phyloP scores from a whole-genome alignment of 2,329 filamentous ascomycete genomes.

The Furcasterigmium sp. region DNA sequence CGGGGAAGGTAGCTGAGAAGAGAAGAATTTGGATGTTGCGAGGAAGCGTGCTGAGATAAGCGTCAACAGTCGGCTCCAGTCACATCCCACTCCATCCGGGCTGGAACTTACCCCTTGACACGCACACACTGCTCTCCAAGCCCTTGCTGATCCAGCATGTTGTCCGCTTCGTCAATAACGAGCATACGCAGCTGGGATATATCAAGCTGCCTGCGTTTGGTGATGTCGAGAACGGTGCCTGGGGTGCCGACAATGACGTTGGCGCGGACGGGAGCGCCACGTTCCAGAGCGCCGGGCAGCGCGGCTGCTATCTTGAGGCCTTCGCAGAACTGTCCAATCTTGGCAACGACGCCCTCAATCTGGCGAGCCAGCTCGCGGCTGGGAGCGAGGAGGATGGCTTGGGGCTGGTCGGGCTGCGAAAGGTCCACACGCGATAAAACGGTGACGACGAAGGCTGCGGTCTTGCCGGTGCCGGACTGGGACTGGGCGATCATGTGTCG shows the following conservation, averaged over 20 bases:
- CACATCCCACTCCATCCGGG: too few relatives aligned
- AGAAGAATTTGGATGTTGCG: constrained; percentile 78
- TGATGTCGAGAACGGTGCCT: constrained; percentile 84
- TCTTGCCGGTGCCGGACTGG: constrained; percentile 98
- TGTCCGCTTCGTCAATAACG: constrained; percentile 95
- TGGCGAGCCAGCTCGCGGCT: constrained; percentile 93
- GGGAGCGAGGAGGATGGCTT: constrained; percentile 84
- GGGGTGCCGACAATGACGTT: constrained; percentile 90
- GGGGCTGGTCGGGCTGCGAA: constrained; percentile 60
- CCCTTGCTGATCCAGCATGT: constrained; percentile 96
- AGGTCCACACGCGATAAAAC: constrained; percentile 84
- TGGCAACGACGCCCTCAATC: constrained; percentile 78
- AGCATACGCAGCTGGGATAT: constrained; percentile 69
- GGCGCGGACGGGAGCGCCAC: constrained; percentile 63
- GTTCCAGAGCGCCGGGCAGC: constrained; percentile 70
- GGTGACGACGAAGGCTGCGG: constrained; percentile 90
- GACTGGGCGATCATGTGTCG: constrained; percentile 96
- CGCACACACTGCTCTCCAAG: constrained; percentile 91
- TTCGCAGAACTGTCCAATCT: constrained; percentile 80
- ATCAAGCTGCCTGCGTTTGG: constrained; percentile 72
- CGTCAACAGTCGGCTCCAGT: too few relatives aligned
- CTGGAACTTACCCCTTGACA: constrained; percentile 69
- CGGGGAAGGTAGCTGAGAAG: constrained; percentile 92
- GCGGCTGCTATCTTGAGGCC: constrained; percentile 73
- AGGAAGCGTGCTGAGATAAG: constrained; percentile 58